phyloP scores from a whole-genome alignment of 202 grass and related monocot genomes.

The Bolboschoenoplectus hybrid region DNA sequence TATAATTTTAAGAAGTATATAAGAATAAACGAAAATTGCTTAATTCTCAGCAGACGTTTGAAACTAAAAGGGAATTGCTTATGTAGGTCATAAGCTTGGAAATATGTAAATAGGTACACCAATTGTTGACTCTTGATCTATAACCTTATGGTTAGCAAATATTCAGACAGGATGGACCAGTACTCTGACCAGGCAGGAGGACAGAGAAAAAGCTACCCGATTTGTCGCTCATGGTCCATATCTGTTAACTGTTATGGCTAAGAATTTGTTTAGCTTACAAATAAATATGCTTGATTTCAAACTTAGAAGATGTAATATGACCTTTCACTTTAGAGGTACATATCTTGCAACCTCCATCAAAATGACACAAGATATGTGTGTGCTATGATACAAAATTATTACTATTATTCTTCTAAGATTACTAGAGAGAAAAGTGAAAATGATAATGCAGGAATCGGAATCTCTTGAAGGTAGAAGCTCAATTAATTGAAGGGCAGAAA shows the following conservation, averaged over 20 bases:
- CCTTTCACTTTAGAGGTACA: background rate
- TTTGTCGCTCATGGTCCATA: background rate
- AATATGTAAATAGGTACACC: background rate
- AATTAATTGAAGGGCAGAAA: background rate
- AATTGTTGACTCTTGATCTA: background rate
- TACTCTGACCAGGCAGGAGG: background rate
- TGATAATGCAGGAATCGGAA: background rate
- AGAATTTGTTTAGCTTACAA: background rate
- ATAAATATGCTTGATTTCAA: background rate
- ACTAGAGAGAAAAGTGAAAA: background rate
- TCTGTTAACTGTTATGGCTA: background rate
- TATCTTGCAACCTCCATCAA: background rate
- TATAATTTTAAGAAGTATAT: background rate
- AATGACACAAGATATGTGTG: background rate
- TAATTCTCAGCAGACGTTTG: background rate
- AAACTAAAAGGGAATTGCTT: background rate
- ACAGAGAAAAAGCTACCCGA: background rate
- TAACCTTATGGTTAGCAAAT: background rate
- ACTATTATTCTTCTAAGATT: background rate
- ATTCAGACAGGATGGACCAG: background rate
- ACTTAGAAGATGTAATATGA: background rate
- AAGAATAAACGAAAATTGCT: background rate
- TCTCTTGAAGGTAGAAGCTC: background rate
- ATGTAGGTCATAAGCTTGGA: background rate
- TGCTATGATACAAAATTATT: background rate